Evolutionary conservation across 495 filamentous ascomycete species (phyloP), one percentile per base, ranked within the genome.

Genomic region (Aspergillus incahuasiensis): DNA sequence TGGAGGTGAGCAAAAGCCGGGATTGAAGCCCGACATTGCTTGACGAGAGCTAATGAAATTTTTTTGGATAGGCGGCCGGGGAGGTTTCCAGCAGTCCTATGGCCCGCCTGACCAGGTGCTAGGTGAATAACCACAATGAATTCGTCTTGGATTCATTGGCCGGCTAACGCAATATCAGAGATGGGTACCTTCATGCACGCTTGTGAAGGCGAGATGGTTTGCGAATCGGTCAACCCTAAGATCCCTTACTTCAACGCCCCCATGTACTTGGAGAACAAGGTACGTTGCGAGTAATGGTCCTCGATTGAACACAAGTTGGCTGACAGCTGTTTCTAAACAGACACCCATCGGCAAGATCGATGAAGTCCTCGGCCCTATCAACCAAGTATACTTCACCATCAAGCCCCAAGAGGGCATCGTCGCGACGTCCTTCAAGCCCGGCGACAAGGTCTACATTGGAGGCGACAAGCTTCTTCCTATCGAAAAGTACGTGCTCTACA

Each of bases 211-310:
- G 94, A 98, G 73, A 90, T 98, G 76, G 85, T 98, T 57, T 95
- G 91, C 86, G 83, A 89, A 74, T 92, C 88, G 51, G 83, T 86
- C 70, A 97, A 96, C 78, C 79, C 89, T 53, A 97, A 97, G 77
- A 87, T 98, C 50, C 94, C 94, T 44, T 95, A 97, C 74, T 98
- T 98, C 86, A 97, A 97, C 77, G 94, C 95, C 38, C 91, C 90
- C 48, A 95, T 97, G 65, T 98, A 92, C 79, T 86, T 97, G 48
- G 92, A 98, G 81, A 97, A 97, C 79, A 97, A 97, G 83, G 89
- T 89, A 66, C 52, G 68, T 61, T 19, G 38, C 44, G 34, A 15
- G 30, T n/a, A 30, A 1, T 13, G 22, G 24, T 28, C 3, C 4
- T 11, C 25, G 21, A 24, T 22, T n/a, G 8, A 28, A 28, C 25